A percentile compares a stretch with the other conserved stretches of the same genome.
These are phyloP conservation scores for Lachancea lanzarotensis DNA, from an alignment of 805 yeast species.

Conservation along the genomic window DNA sequence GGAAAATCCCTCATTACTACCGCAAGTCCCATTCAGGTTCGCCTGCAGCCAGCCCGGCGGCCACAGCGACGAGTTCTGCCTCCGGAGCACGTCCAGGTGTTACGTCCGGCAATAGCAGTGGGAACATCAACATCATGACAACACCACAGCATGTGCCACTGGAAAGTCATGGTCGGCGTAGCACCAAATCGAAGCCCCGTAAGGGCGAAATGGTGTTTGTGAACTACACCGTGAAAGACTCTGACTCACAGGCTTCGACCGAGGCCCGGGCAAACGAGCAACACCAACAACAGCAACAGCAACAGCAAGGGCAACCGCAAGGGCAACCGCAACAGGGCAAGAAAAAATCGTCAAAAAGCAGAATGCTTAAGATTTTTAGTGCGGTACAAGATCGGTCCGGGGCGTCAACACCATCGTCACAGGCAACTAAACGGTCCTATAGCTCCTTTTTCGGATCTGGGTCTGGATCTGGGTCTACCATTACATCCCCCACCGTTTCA, in stretches of 20 bases:
- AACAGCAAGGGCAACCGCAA: neutral
- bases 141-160: constrained; percentile 28
- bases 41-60: neutral
- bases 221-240: constrained; percentile 31
- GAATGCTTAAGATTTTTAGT: constrained; percentile 28
- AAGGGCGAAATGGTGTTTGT: constrained; percentile 31
- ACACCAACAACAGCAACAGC: neutral
- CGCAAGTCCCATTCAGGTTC: constrained; percentile 16
- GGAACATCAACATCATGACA: constrained; percentile 18
- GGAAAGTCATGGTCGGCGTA: constrained; percentile 17
- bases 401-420: constrained; percentile 8
- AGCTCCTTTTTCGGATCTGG: constrained; percentile 21
- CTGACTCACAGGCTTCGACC: neutral
- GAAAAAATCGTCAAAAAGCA: constrained; percentile 26
- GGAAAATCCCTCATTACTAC: constrained; percentile 33
- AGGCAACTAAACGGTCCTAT: constrained; percentile 18
- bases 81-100: neutral
- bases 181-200: constrained; percentile 12
- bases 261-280: neutral
- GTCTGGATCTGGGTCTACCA: constrained; percentile 8
- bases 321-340: constrained; percentile 1
- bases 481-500: constrained; percentile 4
- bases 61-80: no score
- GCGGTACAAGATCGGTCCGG: constrained; percentile 3
- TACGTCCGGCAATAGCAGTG: neutral